phyloP scores from a whole-genome alignment of 768 basidiomycete species.

The Amanita phalloides region DNA sequence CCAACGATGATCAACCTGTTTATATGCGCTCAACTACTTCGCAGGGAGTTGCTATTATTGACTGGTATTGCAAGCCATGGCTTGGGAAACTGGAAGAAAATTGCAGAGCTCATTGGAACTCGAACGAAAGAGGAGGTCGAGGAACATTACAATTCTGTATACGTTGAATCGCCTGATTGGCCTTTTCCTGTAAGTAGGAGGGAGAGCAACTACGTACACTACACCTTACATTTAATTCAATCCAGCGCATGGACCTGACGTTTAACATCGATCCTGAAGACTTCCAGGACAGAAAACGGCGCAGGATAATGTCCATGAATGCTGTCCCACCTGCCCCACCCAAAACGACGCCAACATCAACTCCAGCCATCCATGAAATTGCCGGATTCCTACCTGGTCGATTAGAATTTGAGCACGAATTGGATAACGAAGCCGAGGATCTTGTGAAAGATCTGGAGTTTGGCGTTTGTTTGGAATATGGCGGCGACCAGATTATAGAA shows the following conservation, averaged over 20 bases:
- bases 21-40: neutral
- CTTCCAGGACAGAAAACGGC: conserved; percentile 84
- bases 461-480: conserved; percentile 76
- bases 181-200: conserved; percentile 60
- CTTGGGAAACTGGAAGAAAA: conserved; percentile 94
- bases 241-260: conserved; percentile 40
- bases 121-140: conserved; percentile 91
- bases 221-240: conserved; percentile 9
- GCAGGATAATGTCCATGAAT: conserved; percentile 77
- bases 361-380: conserved; percentile 87
- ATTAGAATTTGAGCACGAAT: conserved; percentile 96
- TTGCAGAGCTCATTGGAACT: conserved; percentile 90
- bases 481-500: conserved; percentile 72
- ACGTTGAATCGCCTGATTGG: conserved; percentile 70
- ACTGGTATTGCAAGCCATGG: conserved; percentile 85
- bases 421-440: conserved; percentile 95
- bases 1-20: neutral
- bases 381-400: conserved; percentile 90
- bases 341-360: conserved; percentile 76
- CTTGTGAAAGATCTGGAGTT: conserved; percentile 94
- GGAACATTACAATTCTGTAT: conserved; percentile 75
- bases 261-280: conserved; percentile 72
- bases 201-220: conserved; percentile 1
- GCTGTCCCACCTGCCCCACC: conserved; percentile 42
- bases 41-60: conserved; percentile 78